A percentile compares a stretch with the other conserved stretches of the same genome.
These are phyloP conservation scores for Chionographis japonica DNA, from an alignment of 106 monocot genomes.

Conservation along the genomic window DNA sequence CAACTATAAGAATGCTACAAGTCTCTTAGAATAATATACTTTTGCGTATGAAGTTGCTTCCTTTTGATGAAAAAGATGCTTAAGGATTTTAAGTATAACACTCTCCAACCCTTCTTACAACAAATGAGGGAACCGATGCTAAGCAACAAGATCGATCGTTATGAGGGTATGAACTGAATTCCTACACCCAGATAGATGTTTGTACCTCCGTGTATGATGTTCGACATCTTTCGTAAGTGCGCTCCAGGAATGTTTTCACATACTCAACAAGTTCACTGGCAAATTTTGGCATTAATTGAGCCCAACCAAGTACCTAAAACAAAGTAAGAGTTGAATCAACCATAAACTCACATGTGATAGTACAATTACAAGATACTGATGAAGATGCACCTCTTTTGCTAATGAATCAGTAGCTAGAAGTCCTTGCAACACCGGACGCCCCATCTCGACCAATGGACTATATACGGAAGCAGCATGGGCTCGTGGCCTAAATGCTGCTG, in stretches of 20 bases:
- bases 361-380: background rate
- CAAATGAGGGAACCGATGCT: too few relatives aligned
- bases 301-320: conserved; percentile 86
- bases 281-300: conserved; percentile 91
- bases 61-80: too few relatives aligned
- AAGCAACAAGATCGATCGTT: too few relatives aligned
- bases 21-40: too few relatives aligned
- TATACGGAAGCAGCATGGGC: conserved; percentile 56
- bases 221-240: conserved; percentile 89
- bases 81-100: too few relatives aligned
- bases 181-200: background rate
- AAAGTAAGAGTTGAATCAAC: background rate
- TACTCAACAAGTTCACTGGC: conserved; percentile 87
- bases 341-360: background rate
- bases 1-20: too few relatives aligned
- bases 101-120: too few relatives aligned
- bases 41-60: too few relatives aligned
- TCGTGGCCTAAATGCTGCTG: conserved; percentile 92
- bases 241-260: conserved; percentile 93
- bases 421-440: conserved; percentile 92
- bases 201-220: conserved; percentile 92
- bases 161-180: background rate
- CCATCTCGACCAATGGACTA: conserved; percentile 59
- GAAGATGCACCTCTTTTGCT: conserved; percentile 72
- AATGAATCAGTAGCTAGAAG: conserved; percentile 84